phyloP scores from a whole-genome alignment of 257 asterid genomes.

The Paulownia fortunei region DNA sequence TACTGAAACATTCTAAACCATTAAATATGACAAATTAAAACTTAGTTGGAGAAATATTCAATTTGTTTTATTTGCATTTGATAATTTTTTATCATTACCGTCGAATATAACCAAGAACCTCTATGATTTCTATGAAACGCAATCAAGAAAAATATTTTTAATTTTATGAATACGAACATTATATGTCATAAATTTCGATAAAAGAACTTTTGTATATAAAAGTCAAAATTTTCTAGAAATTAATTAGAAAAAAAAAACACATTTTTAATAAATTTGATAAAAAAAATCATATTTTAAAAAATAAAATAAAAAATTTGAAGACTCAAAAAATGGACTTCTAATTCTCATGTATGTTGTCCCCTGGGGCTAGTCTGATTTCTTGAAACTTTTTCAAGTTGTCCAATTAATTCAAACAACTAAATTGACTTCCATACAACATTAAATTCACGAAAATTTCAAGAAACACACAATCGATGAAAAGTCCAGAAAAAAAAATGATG shows the following conservation, averaged over 20 bases:
- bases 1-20: too few relatives aligned
- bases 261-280: neutral
- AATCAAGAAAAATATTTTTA: too few relatives aligned
- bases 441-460: neutral
- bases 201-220: too few relatives aligned
- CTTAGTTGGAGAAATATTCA: too few relatives aligned
- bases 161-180: too few relatives aligned
- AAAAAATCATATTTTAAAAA: neutral
- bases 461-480: neutral
- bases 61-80: too few relatives aligned
- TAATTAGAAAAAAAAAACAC: too few relatives aligned
- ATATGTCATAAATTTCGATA: too few relatives aligned
- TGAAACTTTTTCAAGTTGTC: conserved; percentile 22
- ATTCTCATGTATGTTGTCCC: conserved; percentile 27
- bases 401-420: conserved; percentile 22
- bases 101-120: too few relatives aligned
- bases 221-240: neutral
- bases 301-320: neutral
- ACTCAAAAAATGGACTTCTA: neutral
- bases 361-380: neutral
- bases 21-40: too few relatives aligned
- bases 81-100: too few relatives aligned
- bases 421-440: conserved; percentile 36
- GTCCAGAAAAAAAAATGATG: neutral
- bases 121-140: too few relatives aligned